phyloP scores from a whole-genome alignment of 139 green algal genomes.

The Chlamydomonas eustigma region DNA sequence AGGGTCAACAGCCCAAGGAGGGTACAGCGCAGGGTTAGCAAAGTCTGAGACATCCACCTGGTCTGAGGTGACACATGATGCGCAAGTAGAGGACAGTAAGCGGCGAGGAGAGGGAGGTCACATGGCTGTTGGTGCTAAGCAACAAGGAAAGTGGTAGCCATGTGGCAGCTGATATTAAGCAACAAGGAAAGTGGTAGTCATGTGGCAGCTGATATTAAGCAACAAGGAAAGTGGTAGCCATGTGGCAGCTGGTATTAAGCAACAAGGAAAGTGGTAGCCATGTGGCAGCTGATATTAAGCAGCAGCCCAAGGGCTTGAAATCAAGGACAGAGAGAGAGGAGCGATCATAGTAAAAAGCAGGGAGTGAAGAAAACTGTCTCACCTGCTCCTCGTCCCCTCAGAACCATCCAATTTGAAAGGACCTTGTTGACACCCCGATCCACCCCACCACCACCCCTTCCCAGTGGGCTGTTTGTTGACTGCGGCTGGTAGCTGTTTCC shows the following conservation, averaged over 20 bases:
- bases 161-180: too few relatives aligned
- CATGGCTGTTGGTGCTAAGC: too few relatives aligned
- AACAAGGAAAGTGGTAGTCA: too few relatives aligned
- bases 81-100: neutral
- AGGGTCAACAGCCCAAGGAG: conserved; percentile 41
- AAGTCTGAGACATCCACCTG: conserved; percentile 42
- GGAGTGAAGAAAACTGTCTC: neutral
- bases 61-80: too few relatives aligned
- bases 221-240: too few relatives aligned
- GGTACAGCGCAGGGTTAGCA: conserved; percentile 35
- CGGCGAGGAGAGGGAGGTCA: too few relatives aligned
- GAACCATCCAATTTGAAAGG: conserved; percentile 49
- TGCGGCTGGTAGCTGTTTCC: neutral
- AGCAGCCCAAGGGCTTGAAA: neutral
- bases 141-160: too few relatives aligned
- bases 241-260: too few relatives aligned
- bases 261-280: too few relatives aligned
- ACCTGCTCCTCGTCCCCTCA: conserved; percentile 49
- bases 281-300: neutral
- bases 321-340: neutral
- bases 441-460: neutral
- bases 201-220: too few relatives aligned
- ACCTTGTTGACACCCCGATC: conserved; percentile 9
- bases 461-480: neutral
- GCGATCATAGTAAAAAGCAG: neutral